A percentile compares a stretch with the other conserved stretches of the same genome.
Conservation (phyloP, 78 protist genomes). For the Isochrysis galbana region DNA sequence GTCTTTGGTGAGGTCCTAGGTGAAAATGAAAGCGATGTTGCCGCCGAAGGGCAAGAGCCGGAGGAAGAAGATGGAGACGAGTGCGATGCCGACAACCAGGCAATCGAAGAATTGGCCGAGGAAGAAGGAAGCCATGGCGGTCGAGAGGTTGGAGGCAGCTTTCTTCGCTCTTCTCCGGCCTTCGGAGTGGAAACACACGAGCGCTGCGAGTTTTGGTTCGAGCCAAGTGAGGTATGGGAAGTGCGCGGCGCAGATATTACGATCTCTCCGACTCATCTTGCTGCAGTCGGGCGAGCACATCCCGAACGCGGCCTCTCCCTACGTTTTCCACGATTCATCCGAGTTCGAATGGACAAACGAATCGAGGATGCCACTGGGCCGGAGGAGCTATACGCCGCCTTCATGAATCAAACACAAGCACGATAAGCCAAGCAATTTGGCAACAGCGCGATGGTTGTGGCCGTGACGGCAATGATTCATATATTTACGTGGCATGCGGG, state of each 20-base stretch:
- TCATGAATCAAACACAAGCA: background rate
- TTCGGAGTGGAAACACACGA: background rate
- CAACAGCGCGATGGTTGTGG: no score
- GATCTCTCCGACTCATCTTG: slow-evolving; percentile 35
- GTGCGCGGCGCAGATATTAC: slow-evolving; percentile 55
- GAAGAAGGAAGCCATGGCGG: background rate
- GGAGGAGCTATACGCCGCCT: background rate
- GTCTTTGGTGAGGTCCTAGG: background rate
- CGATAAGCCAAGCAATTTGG: no score
- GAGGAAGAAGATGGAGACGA: background rate
- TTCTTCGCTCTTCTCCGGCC: background rate
- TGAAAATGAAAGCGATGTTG: background rate
- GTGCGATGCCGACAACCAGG: background rate
- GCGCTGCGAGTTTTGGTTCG: slow-evolving; percentile 11
- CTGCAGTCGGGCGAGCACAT: slow-evolving; percentile 29
- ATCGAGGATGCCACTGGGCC: slow-evolving; percentile 40
- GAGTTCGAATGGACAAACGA: slow-evolving; percentile 39
- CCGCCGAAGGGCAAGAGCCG: background rate
- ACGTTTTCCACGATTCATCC: slow-evolving; percentile 64
- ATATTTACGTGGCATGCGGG: no score
- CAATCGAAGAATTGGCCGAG: background rate
- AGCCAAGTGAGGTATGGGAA: slow-evolving; percentile 52
- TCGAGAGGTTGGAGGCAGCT: background rate
- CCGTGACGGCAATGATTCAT: no score
- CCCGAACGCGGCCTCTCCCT: slow-evolving; percentile 37